Evolutionary conservation across 1,284 basidiomycete species (phyloP).

Genomic region (Ceratobasidium sp.): DNA sequence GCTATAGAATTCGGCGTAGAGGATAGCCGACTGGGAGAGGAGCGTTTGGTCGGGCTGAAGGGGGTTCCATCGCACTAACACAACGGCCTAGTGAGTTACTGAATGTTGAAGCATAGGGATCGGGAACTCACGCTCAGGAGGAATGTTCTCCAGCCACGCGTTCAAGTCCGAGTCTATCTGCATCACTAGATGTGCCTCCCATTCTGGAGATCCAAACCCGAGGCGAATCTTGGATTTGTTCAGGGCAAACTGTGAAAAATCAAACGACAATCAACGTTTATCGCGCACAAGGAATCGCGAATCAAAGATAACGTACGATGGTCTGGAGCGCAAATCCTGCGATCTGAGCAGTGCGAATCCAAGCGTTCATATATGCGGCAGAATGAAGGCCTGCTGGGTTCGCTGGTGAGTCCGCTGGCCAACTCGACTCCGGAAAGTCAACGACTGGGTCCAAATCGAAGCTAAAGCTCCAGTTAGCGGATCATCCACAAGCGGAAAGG

Average conservation of each 20-base stretch:
- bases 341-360: conserved; percentile 14
- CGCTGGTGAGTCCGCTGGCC: conserved; percentile 14
- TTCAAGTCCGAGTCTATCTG: conserved; percentile 33
- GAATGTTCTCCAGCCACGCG: conserved; percentile 21
- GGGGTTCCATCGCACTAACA: conserved; percentile 37
- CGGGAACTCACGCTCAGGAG: conserved; percentile 17
- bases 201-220: conserved; percentile 25
- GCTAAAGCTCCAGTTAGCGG: not conserved
- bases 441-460: conserved; percentile 26
- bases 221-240: conserved; percentile 35
- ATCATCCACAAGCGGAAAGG: not conserved
- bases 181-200: conserved; percentile 32
- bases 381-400: conserved; percentile 11
- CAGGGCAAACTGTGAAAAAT: conserved; percentile 21
- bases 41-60: conserved; percentile 4
- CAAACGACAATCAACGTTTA: not conserved
- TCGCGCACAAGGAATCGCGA: not conserved
- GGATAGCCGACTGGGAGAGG: conserved; percentile 28
- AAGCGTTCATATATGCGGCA: conserved; percentile 19
- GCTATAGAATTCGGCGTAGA: conserved; percentile 23
- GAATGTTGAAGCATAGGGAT: not conserved
- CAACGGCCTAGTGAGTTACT: not conserved
- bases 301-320: conserved; percentile 24
- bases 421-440: conserved; percentile 32
- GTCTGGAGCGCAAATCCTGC: conserved; percentile 29